phyloP scores from a whole-genome alignment of 2,329 filamentous ascomycete species.

The Thielaviopsis musarum region DNA sequence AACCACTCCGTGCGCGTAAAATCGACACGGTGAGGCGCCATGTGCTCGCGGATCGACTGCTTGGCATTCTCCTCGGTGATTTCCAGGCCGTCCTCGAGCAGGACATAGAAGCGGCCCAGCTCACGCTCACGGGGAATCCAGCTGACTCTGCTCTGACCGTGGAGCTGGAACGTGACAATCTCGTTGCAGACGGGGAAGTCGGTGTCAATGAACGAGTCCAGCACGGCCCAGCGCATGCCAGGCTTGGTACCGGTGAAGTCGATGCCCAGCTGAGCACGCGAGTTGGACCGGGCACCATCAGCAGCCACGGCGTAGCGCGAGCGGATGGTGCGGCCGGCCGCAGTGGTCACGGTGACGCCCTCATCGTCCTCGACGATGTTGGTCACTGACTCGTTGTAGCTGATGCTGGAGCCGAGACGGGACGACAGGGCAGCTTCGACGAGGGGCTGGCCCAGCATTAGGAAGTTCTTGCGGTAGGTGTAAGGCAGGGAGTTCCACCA shows the following conservation, averaged over 20 bases:
- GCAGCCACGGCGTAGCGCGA: slow-evolving; percentile 32
- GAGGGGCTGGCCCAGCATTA: slow-evolving; percentile 33
- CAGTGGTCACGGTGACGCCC: slow-evolving; percentile 17
- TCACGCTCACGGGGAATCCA: slow-evolving; percentile 32
- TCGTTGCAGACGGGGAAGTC: slow-evolving; percentile 29
- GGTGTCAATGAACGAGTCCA: slow-evolving; percentile 32
- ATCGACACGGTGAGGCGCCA: slow-evolving; percentile 26
- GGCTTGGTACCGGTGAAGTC: slow-evolving; percentile 29
- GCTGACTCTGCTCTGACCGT: slow-evolving; percentile 28
- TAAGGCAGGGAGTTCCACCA: slow-evolving; percentile 32
- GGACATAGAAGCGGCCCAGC: slow-evolving; percentile 23
- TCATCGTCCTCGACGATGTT: slow-evolving; percentile 17
- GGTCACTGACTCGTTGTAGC: slow-evolving; percentile 23
- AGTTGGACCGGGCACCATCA: slow-evolving; percentile 32
- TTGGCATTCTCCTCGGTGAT: slow-evolving; percentile 22
- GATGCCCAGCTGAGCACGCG: slow-evolving; percentile 25
- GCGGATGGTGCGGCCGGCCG: slow-evolving; percentile 18
- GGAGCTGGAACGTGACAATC: slow-evolving; percentile 30
- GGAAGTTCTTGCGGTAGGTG: slow-evolving; percentile 29
- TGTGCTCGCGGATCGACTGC: slow-evolving; percentile 22
- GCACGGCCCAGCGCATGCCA: slow-evolving; percentile 32
- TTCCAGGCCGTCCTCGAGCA: slow-evolving; percentile 27
- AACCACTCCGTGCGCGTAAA: slow-evolving; percentile 32
- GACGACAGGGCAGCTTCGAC: slow-evolving; percentile 25
- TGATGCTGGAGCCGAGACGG: slow-evolving; percentile 20